phyloP scores from a whole-genome alignment of 1,284 basidiomycete genomes.

The Melampsora americana region DNA sequence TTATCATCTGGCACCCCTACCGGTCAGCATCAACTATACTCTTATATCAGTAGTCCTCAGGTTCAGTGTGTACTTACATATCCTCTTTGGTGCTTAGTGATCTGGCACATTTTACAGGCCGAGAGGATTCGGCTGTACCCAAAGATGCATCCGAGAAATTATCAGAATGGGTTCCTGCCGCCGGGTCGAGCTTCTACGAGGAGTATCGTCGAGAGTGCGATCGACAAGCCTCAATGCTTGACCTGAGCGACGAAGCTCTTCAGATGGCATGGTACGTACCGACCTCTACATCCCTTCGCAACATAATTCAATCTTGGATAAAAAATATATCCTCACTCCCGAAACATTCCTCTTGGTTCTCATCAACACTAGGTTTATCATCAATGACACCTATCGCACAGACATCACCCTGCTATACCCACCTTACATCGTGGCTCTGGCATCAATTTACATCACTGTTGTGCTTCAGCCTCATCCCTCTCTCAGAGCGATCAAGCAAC shows the following conservation, averaged over 20 bases:
- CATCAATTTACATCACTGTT: constrained; percentile 71
- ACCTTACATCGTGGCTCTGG: constrained; percentile 87
- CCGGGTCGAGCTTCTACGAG: constrained; percentile 17
- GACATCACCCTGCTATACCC: constrained; percentile 86
- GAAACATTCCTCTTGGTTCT: not conserved
- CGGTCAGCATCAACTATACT: constrained; percentile 70
- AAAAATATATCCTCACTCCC: no score
- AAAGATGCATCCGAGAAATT: constrained; percentile 38
- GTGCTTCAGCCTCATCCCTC: constrained; percentile 46
- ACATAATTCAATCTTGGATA: not conserved
- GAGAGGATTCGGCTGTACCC: constrained; percentile 28
- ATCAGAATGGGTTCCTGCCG: constrained; percentile 26
- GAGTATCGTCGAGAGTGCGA: constrained; percentile 34
- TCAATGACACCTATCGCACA: constrained; percentile 92
- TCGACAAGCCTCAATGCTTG: constrained; percentile 54
- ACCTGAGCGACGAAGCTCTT: constrained; percentile 58
- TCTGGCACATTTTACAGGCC: constrained; percentile 38
- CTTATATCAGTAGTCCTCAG: constrained; percentile 56
- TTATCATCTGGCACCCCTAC: constrained; percentile 91
- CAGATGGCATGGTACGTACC: constrained; percentile 58
- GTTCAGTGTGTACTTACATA: not conserved
- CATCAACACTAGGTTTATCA: constrained; percentile 68
- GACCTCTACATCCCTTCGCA: not conserved
- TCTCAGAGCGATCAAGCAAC: constrained; percentile 18
- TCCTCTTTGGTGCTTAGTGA: constrained; percentile 2